phyloP scores from a whole-genome alignment of 1,139 yeast species.

The Yamadazyma membranifaciens region DNA sequence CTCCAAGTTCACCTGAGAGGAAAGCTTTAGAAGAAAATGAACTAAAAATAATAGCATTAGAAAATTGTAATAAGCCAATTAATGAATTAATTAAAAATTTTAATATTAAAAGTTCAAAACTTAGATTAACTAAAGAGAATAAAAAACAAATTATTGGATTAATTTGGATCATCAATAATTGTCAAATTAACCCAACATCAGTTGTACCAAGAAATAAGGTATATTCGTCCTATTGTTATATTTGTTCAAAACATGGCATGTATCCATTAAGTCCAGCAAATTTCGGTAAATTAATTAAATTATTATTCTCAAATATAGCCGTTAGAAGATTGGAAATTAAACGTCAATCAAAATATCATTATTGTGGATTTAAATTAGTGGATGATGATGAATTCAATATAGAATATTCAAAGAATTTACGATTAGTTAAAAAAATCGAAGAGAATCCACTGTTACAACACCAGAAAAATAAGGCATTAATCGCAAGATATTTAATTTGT shows the following conservation, averaged over 20 bases:
- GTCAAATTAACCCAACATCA: constrained; percentile 62
- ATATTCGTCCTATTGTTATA: constrained; percentile 73
- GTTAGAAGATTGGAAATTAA: constrained; percentile 86
- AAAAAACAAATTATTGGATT: constrained; percentile 79
- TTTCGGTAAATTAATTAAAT: constrained; percentile 78
- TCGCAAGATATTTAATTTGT: background rate
- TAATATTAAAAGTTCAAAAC: background rate
- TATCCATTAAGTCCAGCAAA: constrained; percentile 84
- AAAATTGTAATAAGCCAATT: constrained; percentile 42
- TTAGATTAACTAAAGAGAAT: constrained; percentile 52
- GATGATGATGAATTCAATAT: constrained; percentile 20
- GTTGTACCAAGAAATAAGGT: constrained; percentile 83
- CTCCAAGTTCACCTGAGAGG: constrained; percentile 8
- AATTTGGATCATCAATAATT: constrained; percentile 73
- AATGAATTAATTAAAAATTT: constrained; percentile 43
- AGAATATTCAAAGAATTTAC: constrained; percentile 2
- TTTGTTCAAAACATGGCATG: constrained; percentile 65
- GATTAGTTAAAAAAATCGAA: background rate
- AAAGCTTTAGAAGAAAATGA: constrained; percentile 25
- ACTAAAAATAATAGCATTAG: constrained; percentile 47
- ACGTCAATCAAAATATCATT: constrained; percentile 88
- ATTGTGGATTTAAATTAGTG: constrained; percentile 74
- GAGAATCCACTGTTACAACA: background rate
- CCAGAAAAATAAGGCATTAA: background rate
- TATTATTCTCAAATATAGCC: constrained; percentile 70